Evolutionary conservation across 768 basidiomycete species (phyloP), one percentile per base, ranked within the genome.

Genomic region (Tricholoma furcatifolium): DNA sequence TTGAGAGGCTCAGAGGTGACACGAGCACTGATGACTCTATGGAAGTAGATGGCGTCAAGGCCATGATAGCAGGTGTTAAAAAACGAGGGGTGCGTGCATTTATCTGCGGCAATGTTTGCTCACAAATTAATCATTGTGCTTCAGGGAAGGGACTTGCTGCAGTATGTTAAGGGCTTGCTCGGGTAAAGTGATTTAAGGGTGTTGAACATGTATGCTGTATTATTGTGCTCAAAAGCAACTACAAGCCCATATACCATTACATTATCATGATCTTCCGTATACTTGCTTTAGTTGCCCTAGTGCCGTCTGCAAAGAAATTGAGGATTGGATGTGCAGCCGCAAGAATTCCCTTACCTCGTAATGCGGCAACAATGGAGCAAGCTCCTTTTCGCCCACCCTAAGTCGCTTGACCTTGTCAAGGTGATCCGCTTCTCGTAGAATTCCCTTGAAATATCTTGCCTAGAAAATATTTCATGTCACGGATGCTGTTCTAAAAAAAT

Each of bases 381-480:
- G 67, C 20, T 88, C 87, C 47, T 77, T 77, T 43, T 85, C 84
- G 35, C 73, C 66, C 2, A 94, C 74, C 56, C 81, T 80, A 56
- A 90, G 49, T 60, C 84, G 82, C 66, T 86, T 87, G 17, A 97
- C 77, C 57, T 76, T 78, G 4, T 79, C 73, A 36, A 89, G 70
- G 62, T 93, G 92, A 45, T 81, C 82, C 1, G 87, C 85, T 2
- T 78, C 76, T 56, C 79, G 83, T 58, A 97, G 67, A 82, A 97
- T 88, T 4, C 71, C 67, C 67, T 95, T 96, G 77, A 97, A 97
- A 62, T 91, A 84, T 10, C 89, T 81, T 6, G 91, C 92, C 92
- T 93, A 55, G 11, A 47, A 31, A 32, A 52, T 21, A 23, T 36
- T 32, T 27, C 23, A 60, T 30, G 50, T 14, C 10, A 44, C 12